Evolutionary conservation across 2,329 filamentous ascomycete genomes (phyloP).

Genomic region (Ophiocordyceps robertsii): DNA sequence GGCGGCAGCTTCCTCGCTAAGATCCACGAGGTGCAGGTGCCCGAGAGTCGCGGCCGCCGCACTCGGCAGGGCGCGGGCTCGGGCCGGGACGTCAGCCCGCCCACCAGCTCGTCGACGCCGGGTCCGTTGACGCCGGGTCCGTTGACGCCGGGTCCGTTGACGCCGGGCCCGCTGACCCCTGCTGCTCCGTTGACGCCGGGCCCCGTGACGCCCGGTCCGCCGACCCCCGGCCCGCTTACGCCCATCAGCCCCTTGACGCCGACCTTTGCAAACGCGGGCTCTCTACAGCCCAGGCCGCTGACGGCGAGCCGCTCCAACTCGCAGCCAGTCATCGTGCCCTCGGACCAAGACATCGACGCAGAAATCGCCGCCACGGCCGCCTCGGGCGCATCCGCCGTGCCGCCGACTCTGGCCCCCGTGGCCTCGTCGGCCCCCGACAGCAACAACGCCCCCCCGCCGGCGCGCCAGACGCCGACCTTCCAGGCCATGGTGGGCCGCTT

Average conservation of each 20-base stretch:
- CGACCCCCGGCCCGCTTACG: background rate
- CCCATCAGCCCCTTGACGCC: background rate
- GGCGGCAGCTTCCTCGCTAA: slow-evolving; percentile 45
- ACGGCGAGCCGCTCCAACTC: background rate
- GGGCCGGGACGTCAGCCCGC: too few species aligned
- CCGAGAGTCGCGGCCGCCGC: slow-evolving; percentile 39
- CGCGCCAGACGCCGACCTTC: slow-evolving; percentile 24
- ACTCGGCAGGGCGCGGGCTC: slow-evolving; percentile 11
- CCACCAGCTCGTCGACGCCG: too few species aligned
- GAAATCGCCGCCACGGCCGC: slow-evolving; percentile 35
- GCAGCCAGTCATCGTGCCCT: slow-evolving; percentile 42
- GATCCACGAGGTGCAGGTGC: slow-evolving; percentile 43
- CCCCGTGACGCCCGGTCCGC: background rate
- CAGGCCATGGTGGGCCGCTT: slow-evolving; percentile 44
- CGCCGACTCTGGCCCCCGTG: slow-evolving; percentile 5
- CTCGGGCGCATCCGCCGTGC: slow-evolving; percentile 24
- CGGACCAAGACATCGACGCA: slow-evolving; percentile 49
- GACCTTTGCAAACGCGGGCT: background rate
- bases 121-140: background rate
- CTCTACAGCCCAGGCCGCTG: too few species aligned
- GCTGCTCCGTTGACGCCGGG: background rate
- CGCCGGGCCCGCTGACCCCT: slow-evolving; percentile 10
- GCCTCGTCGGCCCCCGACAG: slow-evolving; percentile 3
- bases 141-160: background rate
- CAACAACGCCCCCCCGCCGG: slow-evolving; percentile 11